Conservation (phyloP, 768 basidiomycete species). For the Mycena amicta region DNA sequence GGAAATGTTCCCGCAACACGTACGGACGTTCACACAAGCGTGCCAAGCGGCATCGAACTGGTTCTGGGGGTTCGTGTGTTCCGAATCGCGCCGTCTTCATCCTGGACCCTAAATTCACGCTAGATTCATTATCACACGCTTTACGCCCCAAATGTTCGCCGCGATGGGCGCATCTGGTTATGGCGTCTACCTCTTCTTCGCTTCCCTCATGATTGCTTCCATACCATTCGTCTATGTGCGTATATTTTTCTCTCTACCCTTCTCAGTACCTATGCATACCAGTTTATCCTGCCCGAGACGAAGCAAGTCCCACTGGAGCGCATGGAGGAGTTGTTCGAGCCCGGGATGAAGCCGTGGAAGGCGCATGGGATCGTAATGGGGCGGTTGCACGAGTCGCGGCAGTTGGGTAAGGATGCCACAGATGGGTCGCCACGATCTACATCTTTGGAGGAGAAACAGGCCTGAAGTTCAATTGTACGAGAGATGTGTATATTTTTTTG, state of each 20-base stretch:
- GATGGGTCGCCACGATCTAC: conserved; percentile 5
- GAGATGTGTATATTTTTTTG: background rate
- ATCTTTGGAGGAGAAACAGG: conserved; percentile 8
- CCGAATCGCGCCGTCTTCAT: background rate
- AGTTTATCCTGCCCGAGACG: conserved; percentile 44
- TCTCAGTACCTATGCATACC: background rate
- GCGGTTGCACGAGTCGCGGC: conserved; percentile 24
- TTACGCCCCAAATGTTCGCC: conserved; percentile 42
- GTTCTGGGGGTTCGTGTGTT: conserved; percentile 31
- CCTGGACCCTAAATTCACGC: background rate
- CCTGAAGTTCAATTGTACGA: background rate
- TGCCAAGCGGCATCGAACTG: conserved; percentile 41
- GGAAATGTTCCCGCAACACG: conserved; percentile 47
- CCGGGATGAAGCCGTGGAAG: conserved; percentile 35
- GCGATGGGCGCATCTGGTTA: conserved; percentile 40
- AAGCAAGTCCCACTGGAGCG: conserved; percentile 44
- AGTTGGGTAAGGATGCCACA: background rate
- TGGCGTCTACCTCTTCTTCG: conserved; percentile 42
- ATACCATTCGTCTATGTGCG: conserved; percentile 38
- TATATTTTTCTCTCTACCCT: conserved; percentile 1
- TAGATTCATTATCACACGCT: conserved; percentile 38
- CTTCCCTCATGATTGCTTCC: conserved; percentile 36
- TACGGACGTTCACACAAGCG: conserved; percentile 40
- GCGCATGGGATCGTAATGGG: conserved; percentile 37
- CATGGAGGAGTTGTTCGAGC: conserved; percentile 45